Percentiles rank a stretch among this genome's conserved stretches.
These are phyloP conservation scores for Halophytophthora polymorphica DNA, from an alignment of 352 stramenopile species.

Conservation along the genomic window DNA sequence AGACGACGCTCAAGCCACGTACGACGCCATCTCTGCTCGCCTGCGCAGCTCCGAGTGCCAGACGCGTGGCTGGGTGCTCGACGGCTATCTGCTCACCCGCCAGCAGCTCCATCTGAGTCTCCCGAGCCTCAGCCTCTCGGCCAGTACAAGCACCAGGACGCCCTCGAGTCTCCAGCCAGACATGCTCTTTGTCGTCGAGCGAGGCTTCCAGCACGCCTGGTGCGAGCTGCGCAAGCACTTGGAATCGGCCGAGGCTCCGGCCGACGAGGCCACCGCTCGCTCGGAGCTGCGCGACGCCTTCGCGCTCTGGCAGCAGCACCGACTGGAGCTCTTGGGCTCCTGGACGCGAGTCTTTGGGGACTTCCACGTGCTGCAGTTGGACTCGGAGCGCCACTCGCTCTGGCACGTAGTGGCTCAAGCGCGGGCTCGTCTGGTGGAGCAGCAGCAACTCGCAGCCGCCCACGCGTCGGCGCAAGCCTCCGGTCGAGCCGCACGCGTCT, in stretches of 20 bases:
- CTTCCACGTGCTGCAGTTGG: constrained; percentile 47
- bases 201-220: constrained; percentile 30
- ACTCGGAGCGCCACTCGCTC: constrained; percentile 33
- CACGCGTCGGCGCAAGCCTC: constrained; percentile 17
- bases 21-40: constrained; percentile 40
- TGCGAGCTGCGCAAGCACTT: neutral
- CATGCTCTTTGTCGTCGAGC: constrained; percentile 51
- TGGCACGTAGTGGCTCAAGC: constrained; percentile 41
- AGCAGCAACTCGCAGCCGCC: constrained; percentile 30
- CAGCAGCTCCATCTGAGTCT: constrained; percentile 34
- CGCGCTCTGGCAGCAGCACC: constrained; percentile 36
- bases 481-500: constrained; percentile 10
- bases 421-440: constrained; percentile 21
- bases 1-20: constrained; percentile 16
- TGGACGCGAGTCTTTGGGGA: constrained; percentile 48
- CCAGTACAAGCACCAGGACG: neutral
- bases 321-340: constrained; percentile 40
- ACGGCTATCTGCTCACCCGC: constrained; percentile 39
- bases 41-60: constrained; percentile 62
- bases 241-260: neutral
- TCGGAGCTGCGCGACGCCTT: constrained; percentile 27
- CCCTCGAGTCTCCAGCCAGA: constrained; percentile 32
- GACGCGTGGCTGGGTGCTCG: constrained; percentile 54
- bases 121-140: neutral
- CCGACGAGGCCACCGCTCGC: neutral